Evolutionary conservation across 2,329 filamentous ascomycete species (phyloP), one percentile per base, ranked within the genome.

Genomic region (Hansfordia pulvinata): DNA sequence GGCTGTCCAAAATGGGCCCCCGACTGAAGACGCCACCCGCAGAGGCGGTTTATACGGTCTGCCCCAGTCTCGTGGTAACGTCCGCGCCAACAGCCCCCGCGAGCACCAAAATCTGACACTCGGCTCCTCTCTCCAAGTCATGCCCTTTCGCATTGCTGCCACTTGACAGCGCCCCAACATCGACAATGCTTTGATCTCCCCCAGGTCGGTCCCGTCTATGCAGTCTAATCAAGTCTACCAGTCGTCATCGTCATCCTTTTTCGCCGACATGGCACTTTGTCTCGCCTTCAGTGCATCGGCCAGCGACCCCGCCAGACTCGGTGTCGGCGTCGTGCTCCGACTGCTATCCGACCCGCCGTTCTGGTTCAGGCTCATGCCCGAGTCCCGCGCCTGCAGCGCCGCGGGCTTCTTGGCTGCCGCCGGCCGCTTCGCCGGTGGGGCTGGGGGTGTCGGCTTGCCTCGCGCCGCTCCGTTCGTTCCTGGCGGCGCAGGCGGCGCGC

Each of bases 391-490:
- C 29, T 74, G 71, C 25, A 70, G 61, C 10, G 73, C 64, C 1
- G 66, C 72, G 1, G 82, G 76, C 53, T 90, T 93, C 33, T 76
- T 74, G 14, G 68, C 64, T 19, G 68, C 67, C 13, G 65, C 74
- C 2, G 86, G 86, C 13, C 88, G 68, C 56, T 92, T 93, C 9
- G 71, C 73, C 3, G 83, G 86, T 13, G 79, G 83, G 14, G 75
- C 74, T 3, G 83, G 82, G 3, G 83, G 79, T 8, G 72, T 69
- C 0, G 79, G 72, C 52, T 85, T 86, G 24, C 55, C 60, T 34
- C 62, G 64, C 14, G 56, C 62, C 10, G 53, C 53, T 19, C 56
- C 58, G 30, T 58, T 57, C 21, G 53, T 52, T 4, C 50, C 50
- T 3, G 75, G 66, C 2, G 77, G 71, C 2, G 79, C 72, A 8